A percentile compares a stretch with the other conserved stretches of the same genome.
These are phyloP conservation scores for Bipolaris zeicola DNA, from an alignment of 2,329 filamentous ascomycete genomes.

Conservation along the genomic window DNA sequence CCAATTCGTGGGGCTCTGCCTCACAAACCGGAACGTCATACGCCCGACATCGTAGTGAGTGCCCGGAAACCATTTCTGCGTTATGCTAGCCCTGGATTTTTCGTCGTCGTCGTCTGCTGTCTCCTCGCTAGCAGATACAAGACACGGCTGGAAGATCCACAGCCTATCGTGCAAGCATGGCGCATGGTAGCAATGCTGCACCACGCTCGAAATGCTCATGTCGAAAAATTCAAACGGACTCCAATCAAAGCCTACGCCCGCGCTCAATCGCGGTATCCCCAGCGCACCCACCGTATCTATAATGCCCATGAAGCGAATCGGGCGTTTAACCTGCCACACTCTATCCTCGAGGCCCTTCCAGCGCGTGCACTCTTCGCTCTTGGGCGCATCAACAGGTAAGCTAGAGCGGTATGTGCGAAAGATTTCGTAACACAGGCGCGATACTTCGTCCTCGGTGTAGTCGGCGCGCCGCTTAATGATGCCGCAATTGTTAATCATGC, in stretches of 20 bases:
- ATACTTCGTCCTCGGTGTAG: slow-evolving; percentile 23
- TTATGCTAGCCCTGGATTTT: slow-evolving; percentile 18
- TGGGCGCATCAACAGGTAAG: slow-evolving; percentile 36
- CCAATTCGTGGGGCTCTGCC: slow-evolving; percentile 34
- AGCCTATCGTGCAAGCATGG: slow-evolving; percentile 42
- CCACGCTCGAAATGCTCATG: slow-evolving; percentile 37
- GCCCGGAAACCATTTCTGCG: slow-evolving; percentile 46
- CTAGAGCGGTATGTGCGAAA: slow-evolving; percentile 42
- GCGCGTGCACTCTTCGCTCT: slow-evolving; percentile 26
- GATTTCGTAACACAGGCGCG: slow-evolving; percentile 37
- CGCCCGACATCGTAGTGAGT: slow-evolving; percentile 47
- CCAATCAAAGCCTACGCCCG: slow-evolving; percentile 45
- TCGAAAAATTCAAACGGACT: slow-evolving; percentile 47
- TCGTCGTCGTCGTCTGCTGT: slow-evolving; percentile 10
- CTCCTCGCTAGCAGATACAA: slow-evolving; percentile 3
- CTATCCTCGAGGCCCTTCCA: slow-evolving; percentile 23
- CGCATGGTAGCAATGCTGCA: slow-evolving; percentile 44
- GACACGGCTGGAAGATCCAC: slow-evolving; percentile 41
- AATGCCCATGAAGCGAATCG: slow-evolving; percentile 42
- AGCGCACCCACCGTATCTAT: slow-evolving; percentile 46
- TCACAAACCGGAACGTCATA: slow-evolving; percentile 43
- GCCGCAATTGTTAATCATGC: slow-evolving; percentile 53
- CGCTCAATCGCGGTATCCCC: slow-evolving; percentile 42
- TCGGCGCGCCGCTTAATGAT: slow-evolving; percentile 34
- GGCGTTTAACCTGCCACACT: slow-evolving; percentile 40